Conservation (phyloP, 139 green algal genomes). For the Gonium pectorale region DNA sequence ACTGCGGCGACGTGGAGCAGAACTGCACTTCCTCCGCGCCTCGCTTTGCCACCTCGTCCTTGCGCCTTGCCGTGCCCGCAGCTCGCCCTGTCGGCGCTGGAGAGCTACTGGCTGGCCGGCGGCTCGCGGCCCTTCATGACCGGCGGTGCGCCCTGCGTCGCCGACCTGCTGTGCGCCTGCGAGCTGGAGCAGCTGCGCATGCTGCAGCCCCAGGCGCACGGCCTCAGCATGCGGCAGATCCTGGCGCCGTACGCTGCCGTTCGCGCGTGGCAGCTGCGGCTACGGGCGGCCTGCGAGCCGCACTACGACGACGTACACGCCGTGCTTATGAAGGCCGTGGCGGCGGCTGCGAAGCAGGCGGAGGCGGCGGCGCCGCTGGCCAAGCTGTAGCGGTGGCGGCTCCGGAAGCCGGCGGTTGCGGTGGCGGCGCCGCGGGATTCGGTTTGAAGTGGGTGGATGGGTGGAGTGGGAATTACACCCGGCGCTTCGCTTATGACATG, state of each 20-base stretch:
- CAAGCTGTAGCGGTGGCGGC: neutral
- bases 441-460: too few relatives aligned
- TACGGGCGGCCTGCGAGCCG: slow-evolving; percentile 1
- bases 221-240: slow-evolving; percentile 8
- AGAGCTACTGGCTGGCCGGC: slow-evolving; percentile 18
- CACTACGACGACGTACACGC: slow-evolving; percentile 1
- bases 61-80: neutral
- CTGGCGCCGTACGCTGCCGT: slow-evolving; percentile 18
- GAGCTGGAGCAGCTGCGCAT: slow-evolving; percentile 45
- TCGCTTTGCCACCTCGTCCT: neutral
- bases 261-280: neutral
- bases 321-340: neutral
- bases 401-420: too few relatives aligned
- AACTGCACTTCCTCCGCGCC: too few relatives aligned
- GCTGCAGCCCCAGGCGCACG: neutral
- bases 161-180: slow-evolving; percentile 21
- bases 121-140: slow-evolving; percentile 12
- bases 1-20: too few relatives aligned
- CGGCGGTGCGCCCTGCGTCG: neutral
- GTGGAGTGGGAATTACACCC: too few relatives aligned
- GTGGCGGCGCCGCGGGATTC: too few relatives aligned
- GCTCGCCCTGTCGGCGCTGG: slow-evolving; percentile 2
- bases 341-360: neutral
- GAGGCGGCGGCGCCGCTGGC: neutral
- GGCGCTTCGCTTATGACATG: too few relatives aligned